Evolutionary conservation across 208 protist species (phyloP).

Genomic region (Acanthamoeba quina): DNA sequence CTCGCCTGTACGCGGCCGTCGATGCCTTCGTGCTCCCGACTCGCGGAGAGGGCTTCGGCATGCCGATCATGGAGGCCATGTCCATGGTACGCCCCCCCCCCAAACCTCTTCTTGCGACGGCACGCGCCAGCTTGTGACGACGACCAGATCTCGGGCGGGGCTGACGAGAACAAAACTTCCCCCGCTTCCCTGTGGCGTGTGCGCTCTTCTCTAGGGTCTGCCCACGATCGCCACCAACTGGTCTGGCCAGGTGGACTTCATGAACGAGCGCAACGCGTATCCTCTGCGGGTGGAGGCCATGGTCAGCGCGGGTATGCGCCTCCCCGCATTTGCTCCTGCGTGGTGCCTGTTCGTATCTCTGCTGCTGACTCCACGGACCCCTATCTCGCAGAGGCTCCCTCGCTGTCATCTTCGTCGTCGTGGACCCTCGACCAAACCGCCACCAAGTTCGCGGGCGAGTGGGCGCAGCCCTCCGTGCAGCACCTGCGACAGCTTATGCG

Average conservation of each 20-base stretch:
- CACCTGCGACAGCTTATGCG: slow-evolving; percentile 73
- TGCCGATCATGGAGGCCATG: slow-evolving; percentile 89
- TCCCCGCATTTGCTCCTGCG: background rate
- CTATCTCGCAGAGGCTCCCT: background rate
- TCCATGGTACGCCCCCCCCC: slow-evolving; percentile 74
- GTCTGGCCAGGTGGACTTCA: slow-evolving; percentile 85
- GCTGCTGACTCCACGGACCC: background rate
- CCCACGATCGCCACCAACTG: slow-evolving; percentile 87
- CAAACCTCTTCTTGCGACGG: too few relatives aligned
- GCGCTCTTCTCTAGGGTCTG: slow-evolving; percentile 26
- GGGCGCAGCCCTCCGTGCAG: slow-evolving; percentile 52
- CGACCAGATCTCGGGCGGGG: too few relatives aligned
- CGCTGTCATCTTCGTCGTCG: background rate
- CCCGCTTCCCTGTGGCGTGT: background rate
- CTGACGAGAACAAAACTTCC: too few relatives aligned
- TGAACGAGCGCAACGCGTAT: slow-evolving; percentile 78
- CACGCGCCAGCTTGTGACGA: too few relatives aligned
- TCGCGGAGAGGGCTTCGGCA: slow-evolving; percentile 92
- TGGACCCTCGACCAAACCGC: background rate
- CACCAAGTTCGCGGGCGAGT: slow-evolving; percentile 59
- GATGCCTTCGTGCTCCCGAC: slow-evolving; percentile 93
- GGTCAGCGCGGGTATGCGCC: background rate
- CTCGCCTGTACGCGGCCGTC: slow-evolving; percentile 87
- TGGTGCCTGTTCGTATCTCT: background rate
- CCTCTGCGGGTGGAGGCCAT: slow-evolving; percentile 70